Conservation (phyloP, 345 rosid species). For the Bruguiera sexangula region DNA sequence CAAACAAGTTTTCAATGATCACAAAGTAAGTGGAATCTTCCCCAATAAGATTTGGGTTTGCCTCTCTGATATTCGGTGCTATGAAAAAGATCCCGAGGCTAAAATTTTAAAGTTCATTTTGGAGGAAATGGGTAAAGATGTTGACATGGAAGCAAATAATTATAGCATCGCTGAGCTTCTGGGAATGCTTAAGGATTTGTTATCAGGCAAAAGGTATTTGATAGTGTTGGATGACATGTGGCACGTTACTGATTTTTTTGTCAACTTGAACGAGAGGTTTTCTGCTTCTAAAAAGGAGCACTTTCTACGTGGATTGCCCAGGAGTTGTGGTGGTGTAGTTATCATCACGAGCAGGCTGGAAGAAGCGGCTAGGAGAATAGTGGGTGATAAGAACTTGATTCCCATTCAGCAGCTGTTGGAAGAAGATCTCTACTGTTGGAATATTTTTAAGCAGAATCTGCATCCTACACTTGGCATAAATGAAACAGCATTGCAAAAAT, state of each 20-base stretch:
- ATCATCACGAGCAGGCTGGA: conserved; percentile 4
- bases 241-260: neutral
- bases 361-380: conserved; percentile 2
- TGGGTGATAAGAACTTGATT: conserved; percentile 4
- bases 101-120: neutral
- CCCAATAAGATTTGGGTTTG: neutral
- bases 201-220: neutral
- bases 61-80: neutral
- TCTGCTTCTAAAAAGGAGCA: no score
- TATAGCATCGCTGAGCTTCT: neutral
- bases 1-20: neutral
- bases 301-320: neutral
- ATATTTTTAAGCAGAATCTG: neutral
- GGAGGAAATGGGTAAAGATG: neutral
- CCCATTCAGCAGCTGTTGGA: neutral
- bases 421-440: neutral
- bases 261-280: no score
- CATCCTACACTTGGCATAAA: neutral
- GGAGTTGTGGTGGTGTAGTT: neutral
- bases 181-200: neutral
- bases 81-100: neutral
- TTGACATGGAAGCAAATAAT: neutral
- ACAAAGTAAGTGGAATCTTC: neutral
- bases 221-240: conserved; percentile 11
- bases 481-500: neutral